Conservation (phyloP, 495 filamentous ascomycete genomes). For the Cercophora sp. region DNA sequence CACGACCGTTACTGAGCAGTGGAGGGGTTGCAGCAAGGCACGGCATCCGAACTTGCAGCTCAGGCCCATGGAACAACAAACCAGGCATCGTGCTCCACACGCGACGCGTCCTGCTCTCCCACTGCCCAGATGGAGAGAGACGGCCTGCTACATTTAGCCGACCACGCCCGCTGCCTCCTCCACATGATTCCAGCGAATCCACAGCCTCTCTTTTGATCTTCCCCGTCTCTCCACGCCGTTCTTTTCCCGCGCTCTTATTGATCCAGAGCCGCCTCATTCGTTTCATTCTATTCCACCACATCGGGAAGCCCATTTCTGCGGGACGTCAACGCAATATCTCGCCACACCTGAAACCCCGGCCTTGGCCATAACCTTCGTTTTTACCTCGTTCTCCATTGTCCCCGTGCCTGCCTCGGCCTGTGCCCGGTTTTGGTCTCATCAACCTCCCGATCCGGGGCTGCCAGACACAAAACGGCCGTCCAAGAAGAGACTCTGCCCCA, state of each 20-base stretch:
- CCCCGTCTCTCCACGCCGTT: constrained; percentile 1
- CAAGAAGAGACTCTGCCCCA: not conserved
- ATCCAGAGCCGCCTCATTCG: constrained; percentile 8
- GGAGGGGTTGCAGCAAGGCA: constrained; percentile 1
- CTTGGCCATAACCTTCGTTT: constrained; percentile 17
- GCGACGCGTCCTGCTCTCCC: constrained; percentile 11
- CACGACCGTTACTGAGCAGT: not conserved
- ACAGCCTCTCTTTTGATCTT: constrained; percentile 1
- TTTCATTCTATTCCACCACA: not conserved
- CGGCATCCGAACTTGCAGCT: constrained; percentile 6
- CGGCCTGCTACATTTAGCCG: constrained; percentile 11
- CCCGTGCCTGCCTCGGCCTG: not conserved
- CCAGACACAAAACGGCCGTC: not conserved
- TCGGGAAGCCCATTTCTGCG: not conserved
- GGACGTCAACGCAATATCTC: not conserved
- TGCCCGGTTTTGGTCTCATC: constrained; percentile 2
- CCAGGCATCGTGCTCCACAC: constrained; percentile 4
- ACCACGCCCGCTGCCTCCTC: not conserved
- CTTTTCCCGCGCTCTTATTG: constrained; percentile 6
- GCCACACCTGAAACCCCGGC: constrained; percentile 13
- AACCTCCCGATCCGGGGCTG: not conserved
- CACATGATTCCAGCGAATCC: not conserved
- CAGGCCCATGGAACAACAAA: constrained; percentile 11
- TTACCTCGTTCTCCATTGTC: not conserved
- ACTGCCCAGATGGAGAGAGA: too few relatives aligned